Conservation (phyloP, 257 asterid genomes). For the Nicotiana knightiana region DNA sequence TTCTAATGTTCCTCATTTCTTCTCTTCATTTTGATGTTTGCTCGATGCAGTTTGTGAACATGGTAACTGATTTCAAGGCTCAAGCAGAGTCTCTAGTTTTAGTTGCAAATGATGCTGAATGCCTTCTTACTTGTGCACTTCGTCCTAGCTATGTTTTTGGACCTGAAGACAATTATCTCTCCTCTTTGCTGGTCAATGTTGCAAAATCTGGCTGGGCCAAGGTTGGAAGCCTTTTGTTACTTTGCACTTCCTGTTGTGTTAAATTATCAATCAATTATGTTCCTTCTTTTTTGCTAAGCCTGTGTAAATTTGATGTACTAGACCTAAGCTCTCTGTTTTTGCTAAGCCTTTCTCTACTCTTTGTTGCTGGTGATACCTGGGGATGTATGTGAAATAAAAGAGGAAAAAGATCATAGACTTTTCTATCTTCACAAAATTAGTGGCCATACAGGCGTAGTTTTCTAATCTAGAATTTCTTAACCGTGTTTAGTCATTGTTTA, state of each 20-base stretch:
- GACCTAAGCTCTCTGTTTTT: background rate
- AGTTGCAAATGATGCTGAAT: constrained; percentile 60
- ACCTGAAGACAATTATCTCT: constrained; percentile 64
- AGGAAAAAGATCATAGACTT: background rate
- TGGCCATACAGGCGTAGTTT: constrained; percentile 3
- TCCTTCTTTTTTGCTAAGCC: background rate
- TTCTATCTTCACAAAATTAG: background rate
- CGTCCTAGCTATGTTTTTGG: constrained; percentile 86
- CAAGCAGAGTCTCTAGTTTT: constrained; percentile 87
- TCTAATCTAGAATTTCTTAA: constrained; percentile 16
- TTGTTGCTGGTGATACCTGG: background rate
- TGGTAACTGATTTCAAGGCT: constrained; percentile 70
- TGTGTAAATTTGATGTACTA: constrained; percentile 1
- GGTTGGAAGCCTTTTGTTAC: constrained; percentile 41
- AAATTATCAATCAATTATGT: constrained; percentile 6
- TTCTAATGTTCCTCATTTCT: constrained; percentile 8
- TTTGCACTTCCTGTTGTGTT: background rate
- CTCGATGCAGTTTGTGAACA: constrained; percentile 53
- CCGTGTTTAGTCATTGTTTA: background rate
- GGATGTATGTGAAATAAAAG: background rate
- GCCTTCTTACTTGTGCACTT: constrained; percentile 80
- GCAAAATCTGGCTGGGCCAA: constrained; percentile 72
- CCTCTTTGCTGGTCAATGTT: constrained; percentile 53
- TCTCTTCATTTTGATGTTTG: constrained; percentile 12
- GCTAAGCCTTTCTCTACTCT: background rate